Percentiles rank a stretch among this genome's conserved stretches.
These are phyloP conservation scores for Entomortierella lignicola DNA, from an alignment of 192 early-diverging fungal species.

Conservation along the genomic window DNA sequence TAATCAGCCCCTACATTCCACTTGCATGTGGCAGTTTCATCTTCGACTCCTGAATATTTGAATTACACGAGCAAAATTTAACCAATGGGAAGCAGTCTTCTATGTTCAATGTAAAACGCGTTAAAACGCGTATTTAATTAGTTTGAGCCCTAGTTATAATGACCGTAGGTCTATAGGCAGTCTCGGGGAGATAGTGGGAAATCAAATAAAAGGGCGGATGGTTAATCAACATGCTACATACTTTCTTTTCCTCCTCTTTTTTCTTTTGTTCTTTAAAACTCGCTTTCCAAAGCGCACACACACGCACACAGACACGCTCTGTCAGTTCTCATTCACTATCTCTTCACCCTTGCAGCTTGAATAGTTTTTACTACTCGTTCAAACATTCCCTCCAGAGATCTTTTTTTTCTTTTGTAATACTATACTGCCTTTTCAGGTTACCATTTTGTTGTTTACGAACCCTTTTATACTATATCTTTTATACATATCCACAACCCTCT, in stretches of 20 bases:
- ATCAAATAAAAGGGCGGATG: neutral
- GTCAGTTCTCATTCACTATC: neutral
- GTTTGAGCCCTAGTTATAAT: neutral
- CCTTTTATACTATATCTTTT: too few relatives aligned
- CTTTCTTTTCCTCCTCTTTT: slow-evolving; percentile 10
- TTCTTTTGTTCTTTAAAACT: neutral
- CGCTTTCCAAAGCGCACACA: slow-evolving; percentile 10
- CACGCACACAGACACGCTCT: slow-evolving; percentile 1
- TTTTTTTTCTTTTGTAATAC: too few relatives aligned
- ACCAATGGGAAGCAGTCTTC: neutral
- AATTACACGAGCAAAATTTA: too few relatives aligned
- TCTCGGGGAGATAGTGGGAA: neutral
- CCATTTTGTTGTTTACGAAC: too few relatives aligned
- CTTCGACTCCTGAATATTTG: neutral
- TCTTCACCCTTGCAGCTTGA: too few relatives aligned
- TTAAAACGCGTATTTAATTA: slow-evolving; percentile 3
- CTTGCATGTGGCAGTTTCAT: neutral
- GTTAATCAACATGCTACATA: neutral
- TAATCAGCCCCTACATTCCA: neutral
- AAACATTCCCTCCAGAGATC: neutral
- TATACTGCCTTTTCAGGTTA: too few relatives aligned
- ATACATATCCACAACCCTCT: too few relatives aligned
- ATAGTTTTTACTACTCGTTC: too few relatives aligned
- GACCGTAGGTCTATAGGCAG: too few relatives aligned
- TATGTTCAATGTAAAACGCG: slow-evolving; percentile 15